Base-by-base conservation (phyloP, 192 early-diverging fungal species). In the Coemansia sp. region DNA sequence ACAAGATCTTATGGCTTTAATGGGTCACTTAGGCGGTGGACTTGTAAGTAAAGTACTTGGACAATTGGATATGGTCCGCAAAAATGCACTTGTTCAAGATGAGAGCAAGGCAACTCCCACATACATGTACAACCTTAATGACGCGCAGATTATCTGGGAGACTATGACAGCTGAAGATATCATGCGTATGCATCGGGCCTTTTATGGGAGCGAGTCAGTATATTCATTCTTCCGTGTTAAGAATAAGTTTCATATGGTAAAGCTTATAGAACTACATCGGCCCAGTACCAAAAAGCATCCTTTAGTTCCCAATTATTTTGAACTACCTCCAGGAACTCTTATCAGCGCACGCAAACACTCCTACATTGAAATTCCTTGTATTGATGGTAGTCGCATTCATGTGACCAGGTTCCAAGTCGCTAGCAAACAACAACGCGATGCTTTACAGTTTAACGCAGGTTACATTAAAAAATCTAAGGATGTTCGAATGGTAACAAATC, bases 131-230 rank as follows among this genome's bases (percentile, higher is more conserved):
- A 67, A 71, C 10, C 87, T 85, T 36, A 74, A 80, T 6, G 82
- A 86, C 61, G 74, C 86, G 19, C 64, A 81, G 17, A 75, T 93
- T 7, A 62, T 86, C 31, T 95, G 89, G 88, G 55, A 70, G 6
- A 46, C 39, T 2, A 87, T 89, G 87, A 70, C 84, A 0, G 87
- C 87, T 0, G 77, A 86, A 31, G 56, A 89, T 1, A 84, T 93
- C 7, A 87, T 87, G 53, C 73, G 85, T 59, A 67, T 89, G 51
- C 76, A 91, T 64, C 82, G 91, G 24, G 92, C 94, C 6, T 87
- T 92, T 67, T 70, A 60, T 25, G 57, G 51, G 10, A 59, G 62
- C 36, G 67, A 69, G 32, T 58, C 63, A 4, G 42, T 73, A 31
- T 51, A 65, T 31, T 69, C 76, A 46, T 69, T 61, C 22, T 33